Evolutionary conservation across 305 asterid genomes (phyloP), one percentile per base, ranked within the genome.

Genomic region (Solanum hybrid): DNA sequence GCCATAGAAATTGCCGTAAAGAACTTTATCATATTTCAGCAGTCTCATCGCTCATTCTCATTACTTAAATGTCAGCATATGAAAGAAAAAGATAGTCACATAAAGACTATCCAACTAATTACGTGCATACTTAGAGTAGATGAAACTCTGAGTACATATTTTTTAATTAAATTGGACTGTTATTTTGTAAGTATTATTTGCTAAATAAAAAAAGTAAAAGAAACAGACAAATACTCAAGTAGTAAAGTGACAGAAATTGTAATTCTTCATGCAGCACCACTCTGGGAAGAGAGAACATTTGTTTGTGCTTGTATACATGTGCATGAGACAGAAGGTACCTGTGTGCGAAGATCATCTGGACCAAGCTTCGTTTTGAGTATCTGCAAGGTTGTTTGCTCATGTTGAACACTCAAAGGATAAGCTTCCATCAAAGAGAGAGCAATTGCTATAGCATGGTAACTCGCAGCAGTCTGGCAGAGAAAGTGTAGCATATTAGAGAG

Each of bases 341-440:
- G 99, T 78, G 99, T 96, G 78, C 99, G 98, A 91, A 96, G 99
- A 90, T 97, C 99, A 91, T 97, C 99, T 36, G 96, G 96, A 89
- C 99, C 99, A 88, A 97, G 96, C 96, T 97, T 97, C 75, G 96
- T 95, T 79, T 97, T 93, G 90, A 97, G 96, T 88, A 97, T 97
- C 91, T 95, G 98, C 91, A 97, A 93, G 89, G 99, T 97, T 90
- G 99, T 97, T 90, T 97, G 99, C 91, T 96, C 99, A 86, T 97
- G 99, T 93, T 97, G 99, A 94, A 97, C 98, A 91, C 99, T 97
- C 90, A 97, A 93, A 77, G 99, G 98, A 92, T 95, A 97, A 88
- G 99, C 99, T 93, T 97, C 99, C 99, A 96, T 97, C 98, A 97
- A 93, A 38, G 99, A 97, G 89, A 97, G 97, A 86, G 99, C 99